These are phyloP conservation scores for Dioszegia crocea DNA, from an alignment of 768 basidiomycete genomes.

Conservation along the genomic window DNA sequence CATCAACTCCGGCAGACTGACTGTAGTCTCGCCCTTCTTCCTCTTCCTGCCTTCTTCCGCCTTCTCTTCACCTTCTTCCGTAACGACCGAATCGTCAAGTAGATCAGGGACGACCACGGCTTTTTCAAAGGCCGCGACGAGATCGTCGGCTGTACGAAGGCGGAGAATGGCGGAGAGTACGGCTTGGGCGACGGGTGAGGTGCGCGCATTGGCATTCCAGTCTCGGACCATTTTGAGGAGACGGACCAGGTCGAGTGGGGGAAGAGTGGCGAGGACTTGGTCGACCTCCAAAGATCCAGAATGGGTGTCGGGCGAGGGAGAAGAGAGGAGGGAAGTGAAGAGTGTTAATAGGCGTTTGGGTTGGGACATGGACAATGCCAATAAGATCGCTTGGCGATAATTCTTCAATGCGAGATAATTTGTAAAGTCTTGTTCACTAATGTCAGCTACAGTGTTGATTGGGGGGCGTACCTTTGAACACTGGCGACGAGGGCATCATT, in stretches of 20 bases:
- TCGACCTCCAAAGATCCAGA: slow-evolving; percentile 59
- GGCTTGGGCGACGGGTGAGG: slow-evolving; percentile 75
- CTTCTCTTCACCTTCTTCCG: slow-evolving; percentile 21
- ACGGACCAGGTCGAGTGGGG: slow-evolving; percentile 68
- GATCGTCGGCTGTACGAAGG: slow-evolving; percentile 67
- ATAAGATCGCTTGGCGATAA: slow-evolving; percentile 82
- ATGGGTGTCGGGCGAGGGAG: background rate
- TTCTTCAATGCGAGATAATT: slow-evolving; percentile 85
- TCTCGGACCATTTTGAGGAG: slow-evolving; percentile 76
- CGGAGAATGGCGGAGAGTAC: slow-evolving; percentile 78
- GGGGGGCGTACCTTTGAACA: slow-evolving; percentile 69
- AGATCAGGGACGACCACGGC: slow-evolving; percentile 14
- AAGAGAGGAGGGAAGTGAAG: slow-evolving; percentile 55
- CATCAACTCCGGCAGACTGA: slow-evolving; percentile 56
- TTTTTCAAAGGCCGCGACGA: slow-evolving; percentile 62
- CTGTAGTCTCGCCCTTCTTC: slow-evolving; percentile 11
- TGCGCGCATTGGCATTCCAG: slow-evolving; percentile 95
- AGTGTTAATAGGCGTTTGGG: slow-evolving; percentile 76
- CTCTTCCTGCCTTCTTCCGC: slow-evolving; percentile 24
- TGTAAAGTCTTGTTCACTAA: slow-evolving; percentile 89
- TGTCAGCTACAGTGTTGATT: background rate
- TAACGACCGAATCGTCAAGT: slow-evolving; percentile 6
- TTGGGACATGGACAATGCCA: slow-evolving; percentile 89
- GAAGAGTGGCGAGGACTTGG: slow-evolving; percentile 69
- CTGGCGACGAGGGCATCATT: slow-evolving; percentile 66